Evolutionary conservation across 352 stramenopile species (phyloP).

Genomic region (Paralagenidium karlingii): DNA sequence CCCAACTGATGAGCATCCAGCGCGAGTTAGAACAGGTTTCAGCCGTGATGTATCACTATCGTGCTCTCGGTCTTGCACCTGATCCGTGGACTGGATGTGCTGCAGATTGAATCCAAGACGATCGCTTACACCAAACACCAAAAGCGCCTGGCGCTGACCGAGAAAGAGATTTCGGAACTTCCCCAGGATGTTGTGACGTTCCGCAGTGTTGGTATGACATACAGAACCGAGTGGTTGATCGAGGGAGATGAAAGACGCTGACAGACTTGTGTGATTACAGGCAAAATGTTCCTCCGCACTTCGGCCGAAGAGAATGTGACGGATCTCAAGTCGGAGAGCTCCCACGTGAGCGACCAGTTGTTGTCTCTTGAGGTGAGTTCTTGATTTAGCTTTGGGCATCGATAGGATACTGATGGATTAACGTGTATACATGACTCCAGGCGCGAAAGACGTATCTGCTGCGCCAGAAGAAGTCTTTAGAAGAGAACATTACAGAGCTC

Average conservation of each 20-base stretch:
- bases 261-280: neutral
- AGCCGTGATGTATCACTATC: neutral
- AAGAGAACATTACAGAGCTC: slow-evolving; percentile 78
- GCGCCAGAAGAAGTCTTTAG: slow-evolving; percentile 62
- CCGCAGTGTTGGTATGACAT: slow-evolving; percentile 36
- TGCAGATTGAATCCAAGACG: slow-evolving; percentile 57
- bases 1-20: slow-evolving; percentile 64
- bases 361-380: slow-evolving; percentile 47
- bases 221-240: neutral
- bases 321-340: slow-evolving; percentile 41
- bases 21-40: slow-evolving; percentile 48
- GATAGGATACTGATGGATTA: neutral
- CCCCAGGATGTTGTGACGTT: slow-evolving; percentile 48
- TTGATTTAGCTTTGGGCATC: neutral
- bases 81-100: neutral
- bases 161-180: slow-evolving; percentile 54
- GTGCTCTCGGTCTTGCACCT: neutral
- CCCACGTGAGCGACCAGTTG: slow-evolving; percentile 50
- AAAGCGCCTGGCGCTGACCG: slow-evolving; percentile 60
- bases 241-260: too few species aligned
- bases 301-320: slow-evolving; percentile 29
- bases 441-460: slow-evolving; percentile 71
- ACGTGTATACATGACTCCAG: slow-evolving; percentile 6
- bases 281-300: slow-evolving; percentile 76
- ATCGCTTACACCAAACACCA: slow-evolving; percentile 43